Evolutionary conservation across 164 flowering plant species (phyloP).

Genomic region (Macadamia tetraphylla): DNA sequence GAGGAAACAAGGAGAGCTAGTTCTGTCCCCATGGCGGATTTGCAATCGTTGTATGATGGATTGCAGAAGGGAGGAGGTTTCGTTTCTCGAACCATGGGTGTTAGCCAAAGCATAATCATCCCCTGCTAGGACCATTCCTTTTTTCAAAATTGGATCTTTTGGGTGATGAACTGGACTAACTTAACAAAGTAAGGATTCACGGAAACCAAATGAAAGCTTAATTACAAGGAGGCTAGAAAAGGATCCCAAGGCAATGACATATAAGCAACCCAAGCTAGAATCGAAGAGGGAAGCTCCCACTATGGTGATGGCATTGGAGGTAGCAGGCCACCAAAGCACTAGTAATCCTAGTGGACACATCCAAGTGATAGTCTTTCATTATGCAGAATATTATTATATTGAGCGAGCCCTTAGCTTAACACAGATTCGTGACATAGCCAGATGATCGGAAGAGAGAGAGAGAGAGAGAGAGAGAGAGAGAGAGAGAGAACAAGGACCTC

Average conservation of each 20-base stretch:
- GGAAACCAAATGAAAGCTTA: not conserved
- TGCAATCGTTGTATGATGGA: constrained; percentile 17
- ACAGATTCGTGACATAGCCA: constrained; percentile 9
- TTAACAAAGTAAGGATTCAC: not conserved
- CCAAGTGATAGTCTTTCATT: constrained; percentile 40
- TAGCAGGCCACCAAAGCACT: constrained; percentile 51
- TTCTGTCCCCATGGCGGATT: constrained; percentile 36
- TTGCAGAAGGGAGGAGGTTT: constrained; percentile 41
- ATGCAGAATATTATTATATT: constrained; percentile 56
- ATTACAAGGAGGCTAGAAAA: constrained; percentile 27
- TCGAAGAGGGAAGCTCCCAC: constrained; percentile 67
- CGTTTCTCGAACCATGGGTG: constrained; percentile 45
- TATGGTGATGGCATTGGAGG: constrained; percentile 49
- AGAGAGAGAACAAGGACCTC: too few relatives aligned
- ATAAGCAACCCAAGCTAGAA: constrained; percentile 62
- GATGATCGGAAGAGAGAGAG: too few relatives aligned
- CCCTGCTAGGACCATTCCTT: constrained; percentile 30
- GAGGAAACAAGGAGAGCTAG: constrained; percentile 29
- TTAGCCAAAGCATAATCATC: constrained; percentile 54
- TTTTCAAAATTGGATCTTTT: too few relatives aligned
- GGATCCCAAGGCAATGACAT: constrained; percentile 54
- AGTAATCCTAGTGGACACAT: constrained; percentile 34
- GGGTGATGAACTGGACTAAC: not conserved
- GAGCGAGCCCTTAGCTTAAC: constrained; percentile 57
- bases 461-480: too few relatives aligned